These are phyloP conservation scores for Phellopilus nigrolimitatus DNA, from an alignment of 1,284 basidiomycete species.

Conservation along the genomic window DNA sequence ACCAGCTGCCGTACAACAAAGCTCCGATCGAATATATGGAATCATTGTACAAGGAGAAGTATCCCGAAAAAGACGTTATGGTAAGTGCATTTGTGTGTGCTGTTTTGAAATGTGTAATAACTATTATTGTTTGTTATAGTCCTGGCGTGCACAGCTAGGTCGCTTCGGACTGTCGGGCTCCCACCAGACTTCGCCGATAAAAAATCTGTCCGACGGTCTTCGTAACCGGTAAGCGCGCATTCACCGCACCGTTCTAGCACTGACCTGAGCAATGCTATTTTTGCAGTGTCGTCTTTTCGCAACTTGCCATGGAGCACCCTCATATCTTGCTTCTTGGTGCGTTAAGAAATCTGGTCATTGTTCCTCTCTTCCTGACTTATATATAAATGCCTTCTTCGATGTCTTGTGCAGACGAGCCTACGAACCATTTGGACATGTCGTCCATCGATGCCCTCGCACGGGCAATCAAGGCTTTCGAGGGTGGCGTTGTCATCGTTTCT, in stretches of 20 bases:
- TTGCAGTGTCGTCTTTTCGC: slow-evolving; percentile 89
- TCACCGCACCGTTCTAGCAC: too few species aligned
- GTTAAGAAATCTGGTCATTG: slow-evolving; percentile 20
- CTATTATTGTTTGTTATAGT: too few species aligned
- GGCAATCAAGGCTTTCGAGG: slow-evolving; percentile 96
- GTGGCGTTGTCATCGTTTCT: slow-evolving; percentile 96
- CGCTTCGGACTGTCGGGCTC: slow-evolving; percentile 93
- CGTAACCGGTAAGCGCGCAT: slow-evolving; percentile 87
- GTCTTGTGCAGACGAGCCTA: slow-evolving; percentile 65
- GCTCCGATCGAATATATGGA: slow-evolving; percentile 96
- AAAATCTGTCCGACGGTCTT: slow-evolving; percentile 91
- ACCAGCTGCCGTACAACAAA: slow-evolving; percentile 95
- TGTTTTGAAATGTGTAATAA: too few species aligned
- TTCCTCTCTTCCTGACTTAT: slow-evolving; percentile 11
- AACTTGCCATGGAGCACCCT: slow-evolving; percentile 91
- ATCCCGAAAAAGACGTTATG: slow-evolving; percentile 89
- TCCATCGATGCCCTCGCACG: slow-evolving; percentile 93
- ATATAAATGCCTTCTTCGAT: background rate
- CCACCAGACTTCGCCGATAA: slow-evolving; percentile 93
- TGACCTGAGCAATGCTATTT: too few species aligned
- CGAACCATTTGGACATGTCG: slow-evolving; percentile 92
- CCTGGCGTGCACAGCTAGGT: slow-evolving; percentile 92
- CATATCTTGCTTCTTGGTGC: slow-evolving; percentile 81
- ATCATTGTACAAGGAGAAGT: slow-evolving; percentile 73
- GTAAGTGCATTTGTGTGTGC: too few species aligned